Percentiles rank a stretch among this genome's conserved stretches.
phyloP scores from a whole-genome alignment of 225 moss, liverwort and hornwort species.

The Bryoerythrophyllum caledonicum region DNA sequence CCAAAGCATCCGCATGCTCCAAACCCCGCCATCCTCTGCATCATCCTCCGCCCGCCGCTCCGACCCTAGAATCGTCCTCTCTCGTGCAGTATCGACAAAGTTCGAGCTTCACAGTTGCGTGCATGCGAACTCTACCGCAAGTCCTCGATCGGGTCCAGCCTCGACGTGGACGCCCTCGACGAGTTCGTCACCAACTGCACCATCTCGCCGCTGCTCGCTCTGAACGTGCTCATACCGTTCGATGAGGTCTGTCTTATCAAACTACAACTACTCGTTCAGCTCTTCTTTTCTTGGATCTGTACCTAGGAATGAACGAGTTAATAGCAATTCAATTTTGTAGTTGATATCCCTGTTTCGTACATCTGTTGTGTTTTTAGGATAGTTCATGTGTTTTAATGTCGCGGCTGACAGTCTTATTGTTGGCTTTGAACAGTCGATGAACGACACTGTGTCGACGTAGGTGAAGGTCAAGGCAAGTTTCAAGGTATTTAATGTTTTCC shows the following conservation, averaged over 20 bases:
- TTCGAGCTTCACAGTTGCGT: too few species aligned
- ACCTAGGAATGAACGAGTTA: too few species aligned
- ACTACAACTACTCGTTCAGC: not conserved
- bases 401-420: not conserved
- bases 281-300: not conserved
- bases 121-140: conserved; percentile 82
- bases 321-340: not conserved
- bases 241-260: conserved; percentile 51
- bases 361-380: too few species aligned
- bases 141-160: conserved; percentile 78
- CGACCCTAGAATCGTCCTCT: not conserved
- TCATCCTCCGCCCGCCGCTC: not conserved
- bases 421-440: conserved; percentile 64
- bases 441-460: conserved; percentile 62
- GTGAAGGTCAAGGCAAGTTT: conserved; percentile 75
- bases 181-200: conserved; percentile 82
- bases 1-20: not conserved
- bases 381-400: not conserved
- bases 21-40: too few species aligned
- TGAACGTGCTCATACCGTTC: conserved; percentile 88
- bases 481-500: conserved; percentile 40
- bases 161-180: conserved; percentile 73
- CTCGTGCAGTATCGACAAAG: not conserved
- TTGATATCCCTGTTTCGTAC: too few species aligned
- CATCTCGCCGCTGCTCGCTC: conserved; percentile 77